A percentile compares a stretch with the other conserved stretches of the same genome.
phyloP scores from a whole-genome alignment of 768 basidiomycete species.

The Lentinula sp. region DNA sequence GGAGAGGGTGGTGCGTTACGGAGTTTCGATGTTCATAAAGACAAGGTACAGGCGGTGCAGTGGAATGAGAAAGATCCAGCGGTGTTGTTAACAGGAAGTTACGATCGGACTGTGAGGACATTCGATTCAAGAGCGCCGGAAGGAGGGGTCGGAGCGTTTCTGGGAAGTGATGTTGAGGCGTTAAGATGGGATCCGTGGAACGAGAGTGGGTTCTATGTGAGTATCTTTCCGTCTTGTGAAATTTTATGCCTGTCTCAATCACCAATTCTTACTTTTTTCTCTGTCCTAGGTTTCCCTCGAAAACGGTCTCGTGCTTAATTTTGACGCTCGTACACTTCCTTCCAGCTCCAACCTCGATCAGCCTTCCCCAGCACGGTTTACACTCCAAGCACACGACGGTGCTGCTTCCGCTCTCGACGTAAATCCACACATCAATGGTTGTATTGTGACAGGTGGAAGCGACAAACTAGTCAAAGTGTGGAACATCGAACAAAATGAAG shows the following conservation, averaged over 20 bases:
- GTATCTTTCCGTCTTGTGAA: slow-evolving; percentile 18
- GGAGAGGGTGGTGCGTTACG: slow-evolving; percentile 65
- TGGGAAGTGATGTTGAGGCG: slow-evolving; percentile 92
- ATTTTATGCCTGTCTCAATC: too few relatives aligned
- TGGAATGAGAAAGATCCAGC: slow-evolving; percentile 91
- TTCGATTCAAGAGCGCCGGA: slow-evolving; percentile 88
- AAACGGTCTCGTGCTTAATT: slow-evolving; percentile 90
- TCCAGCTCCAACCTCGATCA: slow-evolving; percentile 43
- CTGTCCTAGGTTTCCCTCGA: slow-evolving; percentile 77
- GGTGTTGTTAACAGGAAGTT: slow-evolving; percentile 88
- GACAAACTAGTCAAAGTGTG: slow-evolving; percentile 96
- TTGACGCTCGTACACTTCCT: slow-evolving; percentile 81
- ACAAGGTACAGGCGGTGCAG: slow-evolving; percentile 94
- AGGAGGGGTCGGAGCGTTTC: slow-evolving; percentile 73
- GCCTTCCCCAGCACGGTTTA: slow-evolving; percentile 74
- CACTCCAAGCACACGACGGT: slow-evolving; percentile 89
- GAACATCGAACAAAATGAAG: slow-evolving; percentile 73
- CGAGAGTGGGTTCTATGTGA: slow-evolving; percentile 76
- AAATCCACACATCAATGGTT: slow-evolving; percentile 85
- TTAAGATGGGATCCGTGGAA: slow-evolving; percentile 97
- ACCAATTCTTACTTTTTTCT: neutral
- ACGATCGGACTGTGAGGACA: slow-evolving; percentile 90
- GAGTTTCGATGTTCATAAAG: slow-evolving; percentile 81
- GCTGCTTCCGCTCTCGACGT: slow-evolving; percentile 86
- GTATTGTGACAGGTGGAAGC: slow-evolving; percentile 88